These are phyloP conservation scores for Didymella keratinophila DNA, from an alignment of 2,329 filamentous ascomycete genomes.

Conservation along the genomic window DNA sequence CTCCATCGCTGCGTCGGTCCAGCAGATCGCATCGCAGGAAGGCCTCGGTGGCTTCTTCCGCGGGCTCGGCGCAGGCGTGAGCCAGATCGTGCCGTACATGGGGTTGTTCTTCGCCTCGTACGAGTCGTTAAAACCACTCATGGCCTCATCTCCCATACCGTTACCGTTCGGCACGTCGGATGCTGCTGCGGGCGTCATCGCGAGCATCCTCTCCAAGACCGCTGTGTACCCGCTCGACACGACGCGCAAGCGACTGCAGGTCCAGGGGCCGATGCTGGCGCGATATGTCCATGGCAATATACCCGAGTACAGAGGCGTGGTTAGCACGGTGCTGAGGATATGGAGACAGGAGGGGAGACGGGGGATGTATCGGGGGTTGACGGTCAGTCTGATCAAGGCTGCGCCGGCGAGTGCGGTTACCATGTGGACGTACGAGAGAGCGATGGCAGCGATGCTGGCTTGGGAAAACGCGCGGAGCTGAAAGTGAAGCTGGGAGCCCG, in stretches of 20 bases:
- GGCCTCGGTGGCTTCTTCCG: constrained; percentile 85
- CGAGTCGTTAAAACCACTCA: constrained; percentile 69
- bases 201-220: constrained; percentile 85
- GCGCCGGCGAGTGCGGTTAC: constrained; percentile 92
- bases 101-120: constrained; percentile 93
- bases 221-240: constrained; percentile 92
- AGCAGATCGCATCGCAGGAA: constrained; percentile 77
- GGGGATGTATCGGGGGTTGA: constrained; percentile 86
- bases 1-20: constrained; percentile 72
- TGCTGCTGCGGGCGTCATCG: constrained; percentile 80
- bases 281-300: constrained; percentile 88
- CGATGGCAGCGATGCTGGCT: constrained; percentile 65
- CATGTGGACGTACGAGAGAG: constrained; percentile 92
- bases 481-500: background rate
- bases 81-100: constrained; percentile 95
- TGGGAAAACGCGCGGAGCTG: constrained; percentile 32
- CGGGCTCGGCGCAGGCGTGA: constrained; percentile 80
- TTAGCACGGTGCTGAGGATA: constrained; percentile 72
- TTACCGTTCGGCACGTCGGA: constrained; percentile 79
- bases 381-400: constrained; percentile 89
- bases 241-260: constrained; percentile 90
- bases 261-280: constrained; percentile 85
- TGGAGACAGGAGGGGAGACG: constrained; percentile 75
- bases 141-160: constrained; percentile 60
- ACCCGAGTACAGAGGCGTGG: constrained; percentile 76